Percentiles rank a stretch among this genome's conserved stretches.
These are phyloP conservation scores for Tetracladium marchalianum DNA, from an alignment of 495 filamentous ascomycete genomes.

Conservation along the genomic window DNA sequence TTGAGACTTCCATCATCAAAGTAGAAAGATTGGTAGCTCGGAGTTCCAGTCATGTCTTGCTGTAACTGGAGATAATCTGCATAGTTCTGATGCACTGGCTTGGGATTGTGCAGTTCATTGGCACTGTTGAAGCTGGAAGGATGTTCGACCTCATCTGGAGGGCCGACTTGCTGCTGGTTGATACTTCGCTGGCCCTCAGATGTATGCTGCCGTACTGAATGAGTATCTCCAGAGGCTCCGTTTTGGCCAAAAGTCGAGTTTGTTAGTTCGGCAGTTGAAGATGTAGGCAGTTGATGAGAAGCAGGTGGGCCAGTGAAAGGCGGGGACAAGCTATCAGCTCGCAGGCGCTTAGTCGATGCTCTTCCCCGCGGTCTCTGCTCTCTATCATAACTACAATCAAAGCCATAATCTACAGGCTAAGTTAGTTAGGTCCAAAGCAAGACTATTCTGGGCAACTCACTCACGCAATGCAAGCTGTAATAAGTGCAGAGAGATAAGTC, in stretches of 20 bases:
- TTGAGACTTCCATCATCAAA: not conserved
- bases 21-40: not conserved
- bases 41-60: not conserved
- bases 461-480: conserved; percentile 1
- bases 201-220: too few species aligned
- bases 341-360: not conserved
- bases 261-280: too few species aligned
- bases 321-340: not conserved
- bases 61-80: conserved; percentile 1
- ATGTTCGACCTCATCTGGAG: too few species aligned
- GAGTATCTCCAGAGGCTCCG: not conserved
- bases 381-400: conserved; percentile 2
- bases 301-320: not conserved
- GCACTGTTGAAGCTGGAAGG: not conserved
- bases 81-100: not conserved
- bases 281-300: not conserved
- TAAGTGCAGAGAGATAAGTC: not conserved
- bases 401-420: conserved; percentile 3
- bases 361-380: conserved; percentile 5
- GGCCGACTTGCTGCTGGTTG: too few species aligned
- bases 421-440: not conserved
- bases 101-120: not conserved
- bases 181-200: too few species aligned
- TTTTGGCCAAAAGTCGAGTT: not conserved
- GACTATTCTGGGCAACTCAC: not conserved